Conservation (phyloP, 2,329 filamentous ascomycete genomes). For the Cytospora piceicola region DNA sequence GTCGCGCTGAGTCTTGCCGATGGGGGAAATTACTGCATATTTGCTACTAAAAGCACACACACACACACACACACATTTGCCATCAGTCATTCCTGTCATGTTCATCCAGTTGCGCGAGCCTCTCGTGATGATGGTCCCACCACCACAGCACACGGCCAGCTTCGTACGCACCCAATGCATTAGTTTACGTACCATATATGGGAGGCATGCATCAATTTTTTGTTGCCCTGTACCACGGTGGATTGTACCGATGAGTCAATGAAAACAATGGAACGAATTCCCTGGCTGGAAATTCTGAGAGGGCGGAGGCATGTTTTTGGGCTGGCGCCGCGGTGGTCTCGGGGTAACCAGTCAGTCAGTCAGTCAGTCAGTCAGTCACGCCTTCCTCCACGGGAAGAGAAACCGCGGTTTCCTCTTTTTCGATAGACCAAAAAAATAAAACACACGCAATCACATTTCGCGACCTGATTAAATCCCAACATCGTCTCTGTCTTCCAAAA, state of each 20-base stretch:
- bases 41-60: not conserved
- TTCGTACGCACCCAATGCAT: slow-evolving; percentile 23
- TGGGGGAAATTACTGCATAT: not conserved
- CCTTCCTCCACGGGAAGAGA: slow-evolving; percentile 18
- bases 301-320: not conserved
- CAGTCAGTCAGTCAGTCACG: not conserved
- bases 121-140: not conserved
- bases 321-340: not conserved
- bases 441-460: not conserved
- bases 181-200: slow-evolving; percentile 3
- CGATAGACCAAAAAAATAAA: slow-evolving; percentile 12
- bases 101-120: not conserved
- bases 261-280: too few species aligned
- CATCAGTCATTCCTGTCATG: not conserved
- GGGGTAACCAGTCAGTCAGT: not conserved
- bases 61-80: not conserved
- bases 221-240: slow-evolving; percentile 4
- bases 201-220: slow-evolving; percentile 9
- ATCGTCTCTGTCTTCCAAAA: not conserved
- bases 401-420: slow-evolving; percentile 11
- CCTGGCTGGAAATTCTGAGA: too few species aligned
- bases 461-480: not conserved
- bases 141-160: slow-evolving; percentile 3
- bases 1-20: slow-evolving; percentile 37
- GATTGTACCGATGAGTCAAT: not conserved